These are phyloP conservation scores for Curvularia hawaiiensis DNA, from an alignment of 2,329 filamentous ascomycete species.

Conservation along the genomic window DNA sequence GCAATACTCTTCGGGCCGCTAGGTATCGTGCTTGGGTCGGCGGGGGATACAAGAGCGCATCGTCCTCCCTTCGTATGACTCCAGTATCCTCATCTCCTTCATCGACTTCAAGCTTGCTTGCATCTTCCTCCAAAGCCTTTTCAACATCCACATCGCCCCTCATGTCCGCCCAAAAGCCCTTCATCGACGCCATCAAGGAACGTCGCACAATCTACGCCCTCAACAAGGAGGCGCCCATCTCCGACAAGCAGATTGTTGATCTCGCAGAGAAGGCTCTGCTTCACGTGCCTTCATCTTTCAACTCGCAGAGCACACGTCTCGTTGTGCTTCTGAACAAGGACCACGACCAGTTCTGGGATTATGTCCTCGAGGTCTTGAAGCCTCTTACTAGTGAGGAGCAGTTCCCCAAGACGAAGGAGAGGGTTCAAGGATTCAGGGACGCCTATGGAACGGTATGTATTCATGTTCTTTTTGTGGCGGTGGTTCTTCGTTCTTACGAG, in stretches of 20 bases:
- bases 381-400: slow-evolving; percentile 69
- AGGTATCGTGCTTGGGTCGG: slow-evolving; percentile 22
- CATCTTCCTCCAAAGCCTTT: slow-evolving; percentile 13
- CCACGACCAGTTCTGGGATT: slow-evolving; percentile 87
- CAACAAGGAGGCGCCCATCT: slow-evolving; percentile 66
- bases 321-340: slow-evolving; percentile 80
- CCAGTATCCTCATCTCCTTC: slow-evolving; percentile 4
- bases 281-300: slow-evolving; percentile 81
- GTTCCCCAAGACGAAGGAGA: slow-evolving; percentile 61
- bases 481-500: background rate
- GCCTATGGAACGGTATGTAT: slow-evolving; percentile 75
- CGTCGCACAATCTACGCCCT: slow-evolving; percentile 74
- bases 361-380: slow-evolving; percentile 68
- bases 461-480: background rate
- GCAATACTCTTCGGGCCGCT: slow-evolving; percentile 41
- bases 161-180: slow-evolving; percentile 50
- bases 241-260: slow-evolving; percentile 64
- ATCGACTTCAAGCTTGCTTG: slow-evolving; percentile 11
- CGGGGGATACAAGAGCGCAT: slow-evolving; percentile 26
- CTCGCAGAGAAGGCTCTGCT: slow-evolving; percentile 65
- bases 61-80: slow-evolving; percentile 12
- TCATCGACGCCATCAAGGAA: slow-evolving; percentile 68
- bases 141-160: slow-evolving; percentile 31
- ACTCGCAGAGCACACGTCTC: slow-evolving; percentile 81
- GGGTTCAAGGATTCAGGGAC: slow-evolving; percentile 66